Evolutionary conservation across 805 yeast genomes (phyloP).

Genomic region (Priceomyces castillae): DNA sequence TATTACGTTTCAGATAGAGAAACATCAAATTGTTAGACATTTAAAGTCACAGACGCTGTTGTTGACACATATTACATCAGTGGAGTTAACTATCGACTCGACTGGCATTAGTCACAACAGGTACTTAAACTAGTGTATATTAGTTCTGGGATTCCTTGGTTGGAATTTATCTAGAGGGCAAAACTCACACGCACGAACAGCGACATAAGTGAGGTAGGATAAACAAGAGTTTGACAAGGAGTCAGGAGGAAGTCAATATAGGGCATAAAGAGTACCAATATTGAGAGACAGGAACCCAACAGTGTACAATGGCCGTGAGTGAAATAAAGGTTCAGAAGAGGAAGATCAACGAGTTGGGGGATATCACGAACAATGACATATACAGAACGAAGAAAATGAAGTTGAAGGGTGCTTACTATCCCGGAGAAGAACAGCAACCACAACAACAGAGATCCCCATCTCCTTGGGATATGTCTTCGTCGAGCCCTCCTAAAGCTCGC

Average conservation of each 20-base stretch:
- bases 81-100: not conserved
- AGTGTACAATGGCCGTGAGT: constrained; percentile 29
- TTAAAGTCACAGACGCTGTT: constrained; percentile 1
- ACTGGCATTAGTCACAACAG: constrained; percentile 1
- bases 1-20: not conserved
- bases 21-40: not conserved
- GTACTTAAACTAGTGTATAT: constrained; percentile 2
- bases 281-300: constrained; percentile 1
- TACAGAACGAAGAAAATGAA: constrained; percentile 24
- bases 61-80: not conserved
- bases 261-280: not conserved
- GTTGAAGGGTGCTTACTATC: constrained; percentile 12
- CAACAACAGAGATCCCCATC: constrained; percentile 20
- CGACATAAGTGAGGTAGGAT: not conserved
- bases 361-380: constrained; percentile 31
- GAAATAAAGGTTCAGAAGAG: constrained; percentile 28
- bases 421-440: constrained; percentile 12
- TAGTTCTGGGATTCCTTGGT: constrained; percentile 10
- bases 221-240: not conserved
- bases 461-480: constrained; percentile 19
- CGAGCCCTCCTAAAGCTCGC: constrained; percentile 16
- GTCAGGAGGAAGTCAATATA: not conserved
- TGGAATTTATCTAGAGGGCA: constrained; percentile 7
- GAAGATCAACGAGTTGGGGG: constrained; percentile 35
- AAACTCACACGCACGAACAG: not conserved